These are phyloP conservation scores for Dictyostelium capitatum DNA, from an alignment of 78 protist genomes.

Conservation along the genomic window DNA sequence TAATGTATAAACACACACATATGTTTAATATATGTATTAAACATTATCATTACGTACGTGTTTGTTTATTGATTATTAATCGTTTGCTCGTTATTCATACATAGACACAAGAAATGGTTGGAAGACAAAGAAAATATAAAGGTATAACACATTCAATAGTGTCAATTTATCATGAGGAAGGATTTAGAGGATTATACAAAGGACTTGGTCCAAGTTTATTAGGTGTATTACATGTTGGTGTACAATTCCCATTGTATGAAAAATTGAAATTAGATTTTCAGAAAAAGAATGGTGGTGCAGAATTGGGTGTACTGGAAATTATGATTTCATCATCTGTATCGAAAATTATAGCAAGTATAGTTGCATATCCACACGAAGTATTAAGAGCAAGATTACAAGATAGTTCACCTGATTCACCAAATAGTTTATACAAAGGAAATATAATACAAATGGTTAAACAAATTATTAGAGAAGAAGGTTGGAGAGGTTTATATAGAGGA, in stretches of 20 bases:
- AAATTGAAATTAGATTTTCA: slow-evolving; percentile 36
- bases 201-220: slow-evolving; percentile 90
- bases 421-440: slow-evolving; percentile 33
- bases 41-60: too few species aligned
- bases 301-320: slow-evolving; percentile 35
- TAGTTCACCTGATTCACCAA: slow-evolving; percentile 56
- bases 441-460: slow-evolving; percentile 10
- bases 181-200: slow-evolving; percentile 77
- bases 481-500: slow-evolving; percentile 87
- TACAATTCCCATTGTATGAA: slow-evolving; percentile 93
- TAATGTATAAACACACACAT: slow-evolving; percentile 1
- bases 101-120: slow-evolving; percentile 80
- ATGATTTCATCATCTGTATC: slow-evolving; percentile 81
- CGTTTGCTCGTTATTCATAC: too few species aligned
- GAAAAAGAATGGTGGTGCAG: neutral
- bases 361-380: slow-evolving; percentile 94
- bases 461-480: slow-evolving; percentile 84
- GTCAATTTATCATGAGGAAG: slow-evolving; percentile 82
- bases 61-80: too few species aligned
- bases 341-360: slow-evolving; percentile 84
- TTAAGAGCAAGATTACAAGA: slow-evolving; percentile 84
- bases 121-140: slow-evolving; percentile 45
- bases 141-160: slow-evolving; percentile 61
- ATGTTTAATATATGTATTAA: too few species aligned
- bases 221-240: slow-evolving; percentile 91